Evolutionary conservation across 2,329 filamentous ascomycete genomes (phyloP).

Genomic region (Reticulascus tulasneorum): DNA sequence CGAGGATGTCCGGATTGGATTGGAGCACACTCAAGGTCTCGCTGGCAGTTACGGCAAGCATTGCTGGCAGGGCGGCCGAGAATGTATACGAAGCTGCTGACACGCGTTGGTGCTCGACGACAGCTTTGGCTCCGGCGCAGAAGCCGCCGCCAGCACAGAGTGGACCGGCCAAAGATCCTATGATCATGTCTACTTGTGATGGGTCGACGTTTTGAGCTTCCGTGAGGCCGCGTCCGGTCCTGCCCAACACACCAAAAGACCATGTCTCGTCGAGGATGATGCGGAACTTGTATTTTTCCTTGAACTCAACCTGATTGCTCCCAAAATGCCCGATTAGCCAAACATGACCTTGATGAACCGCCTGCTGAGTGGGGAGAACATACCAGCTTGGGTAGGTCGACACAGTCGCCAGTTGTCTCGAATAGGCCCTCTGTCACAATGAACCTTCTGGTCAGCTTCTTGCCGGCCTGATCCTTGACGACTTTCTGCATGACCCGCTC

Average conservation of each 20-base stretch:
- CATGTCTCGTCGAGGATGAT: conserved; percentile 96
- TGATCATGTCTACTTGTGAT: conserved; percentile 92
- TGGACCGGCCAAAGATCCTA: conserved; percentile 85
- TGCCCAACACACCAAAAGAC: conserved; percentile 91
- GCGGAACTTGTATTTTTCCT: conserved; percentile 95
- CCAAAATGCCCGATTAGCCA: conserved; percentile 9
- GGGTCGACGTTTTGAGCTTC: conserved; percentile 97
- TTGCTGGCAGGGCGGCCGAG: conserved; percentile 88
- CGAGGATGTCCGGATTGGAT: conserved; percentile 77
- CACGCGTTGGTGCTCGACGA: conserved; percentile 94
- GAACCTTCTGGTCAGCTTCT: conserved; percentile 86
- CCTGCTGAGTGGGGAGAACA: conserved; percentile 22
- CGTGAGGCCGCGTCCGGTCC: conserved; percentile 86
- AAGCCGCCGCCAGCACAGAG: conserved; percentile 93
- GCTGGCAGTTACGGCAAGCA: conserved; percentile 92
- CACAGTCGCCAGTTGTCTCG: conserved; percentile 82
- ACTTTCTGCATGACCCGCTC: conserved; percentile 82
- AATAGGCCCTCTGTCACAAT: conserved; percentile 95
- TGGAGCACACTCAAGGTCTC: conserved; percentile 86
- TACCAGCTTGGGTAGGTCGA: conserved; percentile 81
- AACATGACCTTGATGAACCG: conserved; percentile 7
- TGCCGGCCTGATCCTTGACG: conserved; percentile 81
- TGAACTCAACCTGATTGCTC: conserved; percentile 73
- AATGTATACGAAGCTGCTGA: conserved; percentile 91
- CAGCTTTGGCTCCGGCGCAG: conserved; percentile 86